Conservation (phyloP, 192 early-diverging fungal genomes). For the Fimicolochytrium jonesii region DNA sequence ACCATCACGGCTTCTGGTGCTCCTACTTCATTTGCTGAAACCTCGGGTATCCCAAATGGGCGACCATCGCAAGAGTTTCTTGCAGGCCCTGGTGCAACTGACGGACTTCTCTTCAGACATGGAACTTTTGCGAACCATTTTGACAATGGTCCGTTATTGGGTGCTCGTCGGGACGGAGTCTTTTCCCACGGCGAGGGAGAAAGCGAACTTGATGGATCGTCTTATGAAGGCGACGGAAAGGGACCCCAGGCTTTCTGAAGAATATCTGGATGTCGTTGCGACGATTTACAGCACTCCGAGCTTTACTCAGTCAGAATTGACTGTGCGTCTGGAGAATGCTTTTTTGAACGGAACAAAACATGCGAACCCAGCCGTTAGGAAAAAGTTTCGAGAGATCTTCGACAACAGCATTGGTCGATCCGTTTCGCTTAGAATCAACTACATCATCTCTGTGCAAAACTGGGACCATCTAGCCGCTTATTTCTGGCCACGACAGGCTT, state of each 20-base stretch:
- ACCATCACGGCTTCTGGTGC: conserved; percentile 46
- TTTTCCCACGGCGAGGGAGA: conserved; percentile 96
- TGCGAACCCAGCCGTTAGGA: conserved; percentile 74
- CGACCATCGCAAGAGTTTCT: conserved; percentile 83
- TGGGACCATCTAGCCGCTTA: conserved; percentile 84
- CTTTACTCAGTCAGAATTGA: conserved; percentile 86
- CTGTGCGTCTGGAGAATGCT: conserved; percentile 87
- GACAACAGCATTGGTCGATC: conserved; percentile 47
- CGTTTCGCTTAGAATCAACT: conserved; percentile 74
- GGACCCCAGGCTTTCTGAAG: conserved; percentile 67
- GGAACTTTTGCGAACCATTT: conserved; percentile 66
- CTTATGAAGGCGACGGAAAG: conserved; percentile 81
- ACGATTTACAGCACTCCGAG: conserved; percentile 79
- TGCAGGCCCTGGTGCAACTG: conserved; percentile 74
- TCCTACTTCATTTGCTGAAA: conserved; percentile 42
- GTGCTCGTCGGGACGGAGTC: conserved; percentile 72
- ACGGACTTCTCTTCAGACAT: conserved; percentile 79
- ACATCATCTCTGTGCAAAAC: conserved; percentile 87
- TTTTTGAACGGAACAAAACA: conserved; percentile 88
- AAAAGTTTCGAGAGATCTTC: conserved; percentile 71
- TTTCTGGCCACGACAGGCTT: conserved; percentile 92
- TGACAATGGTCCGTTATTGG: conserved; percentile 87
- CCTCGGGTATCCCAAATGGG: conserved; percentile 44
- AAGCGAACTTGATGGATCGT: conserved; percentile 84
- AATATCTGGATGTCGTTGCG: conserved; percentile 87